Base-by-base conservation (phyloP, 345 rosid species). In the Ricinus communis region DNA sequence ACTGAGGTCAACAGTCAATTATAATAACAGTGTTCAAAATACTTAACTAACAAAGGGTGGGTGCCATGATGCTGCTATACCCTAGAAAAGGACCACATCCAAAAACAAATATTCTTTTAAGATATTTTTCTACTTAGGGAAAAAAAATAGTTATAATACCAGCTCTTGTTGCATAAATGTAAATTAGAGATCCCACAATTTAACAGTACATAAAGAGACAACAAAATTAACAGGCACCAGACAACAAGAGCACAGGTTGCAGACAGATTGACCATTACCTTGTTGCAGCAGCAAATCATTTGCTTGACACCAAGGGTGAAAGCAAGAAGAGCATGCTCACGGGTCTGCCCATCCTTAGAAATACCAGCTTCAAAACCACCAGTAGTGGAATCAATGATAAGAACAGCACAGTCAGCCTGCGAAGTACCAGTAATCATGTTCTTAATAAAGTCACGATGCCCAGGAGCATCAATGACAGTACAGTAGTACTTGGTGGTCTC, bases 351-450 rank as follows among this genome's bases (percentile, higher is more conserved):
- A 47, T 88, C 93, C 85, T 88, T 88, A 16, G 93, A 88, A 52
- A 88, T 88, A 83, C 93, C 93, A 66, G 93, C 93, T 31, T 90
- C 92, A 61, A 90, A 90, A 78, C 95, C 95, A 56, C 95, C 95
- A 55, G 95, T 90, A 62, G 96, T 90, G 60, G 93, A 90, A 74
- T 90, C 92, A 14, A 90, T 90, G 73, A 90, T 90, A 2, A 90
- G 86, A 19, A 89, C 87, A 10, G 96, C 96, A 79, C 96, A 90
- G 49, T 90, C 93, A 62, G 93, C 91, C 85, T 89, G 95, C 5
- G 95, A 89, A 36, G 93, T 90, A 57, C 96, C 96, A 21, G 96
- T 90, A 15, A 90, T 90, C 96, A 90, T 90, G 78, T 90, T 90
- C 81, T 90, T 90, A 76, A 90, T 90, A 30, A 90, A 90, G 64